phyloP scores from a whole-genome alignment of 106 monocot species.

The Gastrodia elata region DNA sequence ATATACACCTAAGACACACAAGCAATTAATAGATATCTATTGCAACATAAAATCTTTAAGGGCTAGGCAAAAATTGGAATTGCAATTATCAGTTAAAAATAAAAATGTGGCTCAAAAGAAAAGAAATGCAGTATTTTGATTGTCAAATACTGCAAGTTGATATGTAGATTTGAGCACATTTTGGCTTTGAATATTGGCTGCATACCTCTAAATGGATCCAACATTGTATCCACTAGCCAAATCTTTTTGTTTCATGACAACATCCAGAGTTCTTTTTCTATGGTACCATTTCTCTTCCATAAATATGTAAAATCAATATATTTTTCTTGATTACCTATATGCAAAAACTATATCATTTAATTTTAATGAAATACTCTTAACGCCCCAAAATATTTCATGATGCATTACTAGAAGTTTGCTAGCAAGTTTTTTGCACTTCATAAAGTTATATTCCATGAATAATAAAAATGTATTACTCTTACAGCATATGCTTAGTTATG shows the following conservation, averaged over 20 bases:
- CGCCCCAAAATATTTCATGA: too few species aligned
- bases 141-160: not conserved
- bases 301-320: too few species aligned
- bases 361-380: too few species aligned
- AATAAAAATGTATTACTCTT: too few species aligned
- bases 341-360: too few species aligned
- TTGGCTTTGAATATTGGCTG: not conserved
- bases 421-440: too few species aligned
- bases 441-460: too few species aligned
- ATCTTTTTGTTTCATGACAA: not conserved
- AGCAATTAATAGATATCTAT: constrained; percentile 4
- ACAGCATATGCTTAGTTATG: too few species aligned
- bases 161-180: not conserved
- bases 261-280: not conserved
- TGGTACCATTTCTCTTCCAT: not conserved
- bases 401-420: too few species aligned
- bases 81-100: not conserved
- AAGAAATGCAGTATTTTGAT: not conserved
- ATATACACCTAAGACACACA: constrained; percentile 67
- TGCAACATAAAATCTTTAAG: not conserved
- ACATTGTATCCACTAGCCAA: not conserved
- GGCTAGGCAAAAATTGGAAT: not conserved
- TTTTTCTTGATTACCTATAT: too few species aligned
- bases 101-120: too few species aligned
- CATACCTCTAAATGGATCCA: not conserved